Percentiles rank a stretch among this genome's conserved stretches.
Conservation (phyloP, 495 filamentous ascomycete genomes). For the Rhypophila decipiens region DNA sequence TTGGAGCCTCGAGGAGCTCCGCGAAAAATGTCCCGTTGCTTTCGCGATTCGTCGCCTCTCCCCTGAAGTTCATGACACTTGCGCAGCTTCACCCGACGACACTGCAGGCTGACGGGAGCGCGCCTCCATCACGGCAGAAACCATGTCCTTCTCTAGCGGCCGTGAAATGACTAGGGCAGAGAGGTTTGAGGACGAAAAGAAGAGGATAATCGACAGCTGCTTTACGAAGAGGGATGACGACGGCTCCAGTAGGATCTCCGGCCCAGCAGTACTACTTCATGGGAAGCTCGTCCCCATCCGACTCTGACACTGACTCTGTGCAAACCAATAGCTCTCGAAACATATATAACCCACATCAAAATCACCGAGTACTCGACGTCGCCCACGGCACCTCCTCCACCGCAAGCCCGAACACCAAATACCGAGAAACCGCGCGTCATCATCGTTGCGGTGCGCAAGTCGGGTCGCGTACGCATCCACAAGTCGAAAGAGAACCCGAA, state of each 20-base stretch:
- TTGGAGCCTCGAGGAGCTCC: no score
- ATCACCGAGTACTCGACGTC: conserved; percentile 78
- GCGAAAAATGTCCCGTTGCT: neutral
- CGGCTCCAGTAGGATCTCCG: conserved; percentile 65
- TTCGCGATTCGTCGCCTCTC: neutral
- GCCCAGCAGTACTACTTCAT: no score
- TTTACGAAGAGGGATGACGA: conserved; percentile 83
- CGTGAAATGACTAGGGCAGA: conserved; percentile 65
- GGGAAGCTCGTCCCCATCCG: no score
- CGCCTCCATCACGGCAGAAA: conserved; percentile 4
- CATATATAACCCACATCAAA: conserved; percentile 94
- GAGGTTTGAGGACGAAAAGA: conserved; percentile 92
- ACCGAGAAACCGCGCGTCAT: conserved; percentile 87
- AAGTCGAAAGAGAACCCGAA: conserved; percentile 94
- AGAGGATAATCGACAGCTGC: conserved; percentile 83
- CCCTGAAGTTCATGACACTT: conserved; percentile 18
- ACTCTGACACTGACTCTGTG: neutral
- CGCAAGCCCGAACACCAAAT: conserved; percentile 53
- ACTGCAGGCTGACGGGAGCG: conserved; percentile 17
- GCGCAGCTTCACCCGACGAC: conserved; percentile 4
- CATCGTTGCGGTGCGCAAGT: conserved; percentile 84
- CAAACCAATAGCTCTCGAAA: conserved; percentile 71
- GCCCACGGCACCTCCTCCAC: conserved; percentile 81
- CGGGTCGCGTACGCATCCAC: conserved; percentile 88
- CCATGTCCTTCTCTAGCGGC: conserved; percentile 23